Base-by-base conservation (phyloP, 1,284 basidiomycete species). In the Ustilago shanxiensis region DNA sequence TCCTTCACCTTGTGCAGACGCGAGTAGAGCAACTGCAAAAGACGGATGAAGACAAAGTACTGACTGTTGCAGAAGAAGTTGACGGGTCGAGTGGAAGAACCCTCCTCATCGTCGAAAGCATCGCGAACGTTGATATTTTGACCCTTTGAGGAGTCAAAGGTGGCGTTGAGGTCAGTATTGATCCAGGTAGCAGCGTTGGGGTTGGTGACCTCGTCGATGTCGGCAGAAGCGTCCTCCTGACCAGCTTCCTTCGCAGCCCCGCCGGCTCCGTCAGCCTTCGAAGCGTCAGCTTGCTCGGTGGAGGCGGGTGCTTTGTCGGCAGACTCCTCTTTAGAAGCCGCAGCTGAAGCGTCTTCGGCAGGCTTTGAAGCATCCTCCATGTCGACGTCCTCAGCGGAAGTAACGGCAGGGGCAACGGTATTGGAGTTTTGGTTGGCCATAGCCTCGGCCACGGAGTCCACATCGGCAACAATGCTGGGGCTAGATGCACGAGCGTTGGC, bases 51-150 rank as follows among this genome's bases (percentile, higher is more conserved):
- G 20, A 93, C 92, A 88, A 98, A 99, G 86, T 95, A 94, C 47
- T 94, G 92, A 66, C 93, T 95, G 87, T 98, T 96, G 79, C 91
- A 91, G 87, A 97, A 98, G 87, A 98, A 94, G 37, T 89, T 89
- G 69, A 86, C 87, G 59, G 86, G 86, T 22, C 86, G 73, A 14
- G 16, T 28, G 3, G 70, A 51, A 8, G 60, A 37, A n/a, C 24
- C 66, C 4, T 73, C 73, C 18, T 70, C 63, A 6, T 66, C 62
- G 16, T 61, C 76, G 77, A 67, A 60, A 6, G 44, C 66, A 74
- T 56, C 66, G 45, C 73, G 52, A 20, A 74, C 60, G 33, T 56
- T 66, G 57, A 67, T 60, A 24, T 59, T 71, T n/a, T 71, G 75
- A 13, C 75, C 76, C 52, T 72, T 73, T 10, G 61, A 71, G 16